These are phyloP conservation scores for Salvia splendens DNA, from an alignment of 257 asterid species.

Conservation along the genomic window DNA sequence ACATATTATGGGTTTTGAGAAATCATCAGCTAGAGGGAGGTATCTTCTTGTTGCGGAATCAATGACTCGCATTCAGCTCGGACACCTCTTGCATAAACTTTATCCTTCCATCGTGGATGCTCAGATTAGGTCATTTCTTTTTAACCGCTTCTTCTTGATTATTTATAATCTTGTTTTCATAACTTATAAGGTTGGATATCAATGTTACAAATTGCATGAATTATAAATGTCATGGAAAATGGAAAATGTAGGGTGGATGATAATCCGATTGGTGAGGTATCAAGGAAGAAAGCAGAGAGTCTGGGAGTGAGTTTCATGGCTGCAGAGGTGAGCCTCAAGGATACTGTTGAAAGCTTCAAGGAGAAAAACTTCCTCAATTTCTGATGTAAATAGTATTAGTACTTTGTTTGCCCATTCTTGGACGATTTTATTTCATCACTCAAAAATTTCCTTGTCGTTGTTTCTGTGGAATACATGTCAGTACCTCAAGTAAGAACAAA, in stretches of 20 bases:
- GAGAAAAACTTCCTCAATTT: slow-evolving; percentile 36
- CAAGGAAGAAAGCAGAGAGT: slow-evolving; percentile 41
- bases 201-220: too few relatives aligned
- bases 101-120: slow-evolving; percentile 35
- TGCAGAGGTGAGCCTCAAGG: slow-evolving; percentile 43
- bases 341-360: slow-evolving; percentile 37
- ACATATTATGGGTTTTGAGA: slow-evolving; percentile 37
- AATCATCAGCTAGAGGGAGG: slow-evolving; percentile 41
- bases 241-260: neutral
- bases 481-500: too few relatives aligned
- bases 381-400: neutral
- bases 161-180: too few relatives aligned
- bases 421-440: too few relatives aligned
- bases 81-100: slow-evolving; percentile 27
- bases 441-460: too few relatives aligned
- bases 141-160: neutral
- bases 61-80: slow-evolving; percentile 4
- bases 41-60: slow-evolving; percentile 34
- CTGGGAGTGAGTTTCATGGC: slow-evolving; percentile 41
- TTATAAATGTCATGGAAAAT: neutral
- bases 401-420: too few relatives aligned
- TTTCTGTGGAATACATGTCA: too few relatives aligned
- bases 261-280: slow-evolving; percentile 16
- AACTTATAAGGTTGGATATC: too few relatives aligned
- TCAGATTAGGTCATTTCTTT: neutral